Percentiles rank a stretch among this genome's conserved stretches.
phyloP scores from a whole-genome alignment of 2,329 filamentous ascomycete species.

The Colletotrichum orbiculare region DNA sequence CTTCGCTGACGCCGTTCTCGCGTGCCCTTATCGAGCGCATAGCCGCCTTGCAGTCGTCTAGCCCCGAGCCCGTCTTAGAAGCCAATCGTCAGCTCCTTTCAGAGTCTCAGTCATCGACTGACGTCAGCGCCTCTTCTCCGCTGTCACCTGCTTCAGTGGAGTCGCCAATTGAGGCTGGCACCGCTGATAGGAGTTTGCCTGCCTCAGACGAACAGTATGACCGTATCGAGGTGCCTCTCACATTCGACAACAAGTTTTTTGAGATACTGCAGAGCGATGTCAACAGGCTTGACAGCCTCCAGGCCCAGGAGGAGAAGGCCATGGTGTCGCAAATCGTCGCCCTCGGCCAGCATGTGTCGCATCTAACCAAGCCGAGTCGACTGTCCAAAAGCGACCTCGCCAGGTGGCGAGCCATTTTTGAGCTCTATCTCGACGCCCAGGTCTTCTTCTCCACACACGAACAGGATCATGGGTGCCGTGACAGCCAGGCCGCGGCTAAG shows the following conservation, averaged over 20 bases:
- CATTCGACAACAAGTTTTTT: conserved; percentile 85
- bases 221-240: conserved; percentile 78
- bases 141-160: background rate
- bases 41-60: conserved; percentile 48
- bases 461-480: conserved; percentile 73
- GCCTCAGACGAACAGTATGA: conserved; percentile 34
- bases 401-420: conserved; percentile 84
- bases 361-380: conserved; percentile 71
- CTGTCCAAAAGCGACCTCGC: conserved; percentile 75
- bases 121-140: background rate
- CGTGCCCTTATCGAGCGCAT: conserved; percentile 72
- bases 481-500: conserved; percentile 72
- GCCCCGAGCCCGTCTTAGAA: conserved; percentile 34
- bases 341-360: conserved; percentile 73
- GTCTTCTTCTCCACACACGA: conserved; percentile 87
- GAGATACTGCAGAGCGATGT: conserved; percentile 78
- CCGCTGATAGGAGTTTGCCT: conserved; percentile 37
- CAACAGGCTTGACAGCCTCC: conserved; percentile 73
- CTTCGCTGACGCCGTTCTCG: conserved; percentile 73
- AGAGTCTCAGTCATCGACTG: background rate
- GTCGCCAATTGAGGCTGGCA: background rate
- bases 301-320: conserved; percentile 71
- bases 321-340: conserved; percentile 72
- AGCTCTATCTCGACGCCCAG: conserved; percentile 81
- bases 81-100: background rate